Evolutionary conservation across 768 basidiomycete genomes (phyloP).

Genomic region (Pisolithus tinctorius): DNA sequence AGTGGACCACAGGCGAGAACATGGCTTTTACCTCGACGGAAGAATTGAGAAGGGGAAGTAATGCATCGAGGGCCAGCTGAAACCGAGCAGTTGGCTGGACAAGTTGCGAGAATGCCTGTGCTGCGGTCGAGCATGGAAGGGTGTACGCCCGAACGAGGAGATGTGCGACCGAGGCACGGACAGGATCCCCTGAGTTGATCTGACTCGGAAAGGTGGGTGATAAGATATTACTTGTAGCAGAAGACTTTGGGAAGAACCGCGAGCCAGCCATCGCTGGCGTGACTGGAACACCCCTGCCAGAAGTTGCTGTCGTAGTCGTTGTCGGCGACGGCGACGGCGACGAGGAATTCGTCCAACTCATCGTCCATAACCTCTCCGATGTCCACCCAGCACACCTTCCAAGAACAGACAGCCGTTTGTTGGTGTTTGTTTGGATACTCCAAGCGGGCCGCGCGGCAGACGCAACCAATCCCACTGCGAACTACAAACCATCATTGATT

Average conservation of each 20-base stretch:
- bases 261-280: slow-evolving; percentile 22
- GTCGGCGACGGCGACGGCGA: slow-evolving; percentile 17
- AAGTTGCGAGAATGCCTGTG: slow-evolving; percentile 67
- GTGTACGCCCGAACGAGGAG: slow-evolving; percentile 60
- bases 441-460: not conserved
- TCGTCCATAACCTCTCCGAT: slow-evolving; percentile 20
- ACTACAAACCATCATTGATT: not conserved
- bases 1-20: slow-evolving; percentile 7
- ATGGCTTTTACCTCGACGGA: slow-evolving; percentile 45
- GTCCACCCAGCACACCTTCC: slow-evolving; percentile 1
- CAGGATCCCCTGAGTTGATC: slow-evolving; percentile 34
- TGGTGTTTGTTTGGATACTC: slow-evolving; percentile 5
- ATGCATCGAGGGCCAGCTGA: slow-evolving; percentile 77
- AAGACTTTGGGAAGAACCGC: slow-evolving; percentile 26
- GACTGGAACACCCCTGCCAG: slow-evolving; percentile 21
- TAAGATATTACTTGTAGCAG: slow-evolving; percentile 28
- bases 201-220: slow-evolving; percentile 25
- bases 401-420: not conserved
- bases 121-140: slow-evolving; percentile 71
- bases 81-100: slow-evolving; percentile 73
- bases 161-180: slow-evolving; percentile 59
- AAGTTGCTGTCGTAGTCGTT: slow-evolving; percentile 15
- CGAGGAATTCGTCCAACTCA: slow-evolving; percentile 25
- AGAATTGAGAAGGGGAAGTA: slow-evolving; percentile 64
- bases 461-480: not conserved